Evolutionary conservation across 345 rosid genomes (phyloP), one percentile per base, ranked within the genome.

Genomic region (Populus deltoides): DNA sequence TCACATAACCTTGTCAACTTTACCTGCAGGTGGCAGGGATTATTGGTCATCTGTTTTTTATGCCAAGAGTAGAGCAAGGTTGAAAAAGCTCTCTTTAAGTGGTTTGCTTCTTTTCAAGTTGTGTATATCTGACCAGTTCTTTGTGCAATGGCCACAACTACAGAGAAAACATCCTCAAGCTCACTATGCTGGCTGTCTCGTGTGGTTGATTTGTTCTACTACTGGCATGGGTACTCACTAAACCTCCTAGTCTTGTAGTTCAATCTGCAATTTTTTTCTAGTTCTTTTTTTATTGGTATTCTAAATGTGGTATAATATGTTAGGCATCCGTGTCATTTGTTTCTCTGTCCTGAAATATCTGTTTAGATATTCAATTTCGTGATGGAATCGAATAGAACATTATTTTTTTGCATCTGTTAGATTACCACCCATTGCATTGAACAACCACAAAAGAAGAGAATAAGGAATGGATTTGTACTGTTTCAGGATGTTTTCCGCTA

Each of bases 61-160:
- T 90, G 41, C 97, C 93, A 89, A 93, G 98, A 80, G 90, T 93
- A 78, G 98, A 78, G 98, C 97, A 68, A 91, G 98, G 86, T 97
- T 92, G 47, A 90, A 74, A 67, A 90, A 86, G 86, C 94, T 96
- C 49, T 93, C 99, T 17, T 81, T 92, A 77, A 96, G 97, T 79
- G 97, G 97, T 43, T 83, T 92, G 82, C 86, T 93, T 61, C 93
- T 93, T 15, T 92, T 91, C 89, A 90, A 87, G 79, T 86, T 91
- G 10, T 75, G 86, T 24, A 83, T 91, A 69, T 97, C 93, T 38
- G 98, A 96, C 87, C 90, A 90, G 71, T 87, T 93, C 81, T 93
- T 82, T 76, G 97, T 93, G 80, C 98, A 95, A 47, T 92, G 99
- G 97, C 94, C 98, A 6, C 91, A 91, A 61, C 86, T 92, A 33